Evolutionary conservation across 352 stramenopile species (phyloP).

Genomic region (Phytophthora ohioensis): DNA sequence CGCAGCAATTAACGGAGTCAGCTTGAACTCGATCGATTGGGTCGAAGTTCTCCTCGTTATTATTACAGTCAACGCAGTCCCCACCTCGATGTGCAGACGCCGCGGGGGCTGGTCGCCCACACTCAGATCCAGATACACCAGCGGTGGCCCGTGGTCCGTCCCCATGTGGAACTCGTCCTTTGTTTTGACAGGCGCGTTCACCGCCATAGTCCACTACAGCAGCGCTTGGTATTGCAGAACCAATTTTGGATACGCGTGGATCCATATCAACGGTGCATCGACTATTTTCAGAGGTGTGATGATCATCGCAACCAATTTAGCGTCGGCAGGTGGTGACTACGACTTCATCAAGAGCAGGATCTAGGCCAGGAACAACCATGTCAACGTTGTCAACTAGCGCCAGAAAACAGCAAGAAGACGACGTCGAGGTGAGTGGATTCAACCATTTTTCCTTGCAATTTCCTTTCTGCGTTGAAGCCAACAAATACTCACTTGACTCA

Average conservation of each 20-base stretch:
- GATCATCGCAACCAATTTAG: conserved; percentile 23
- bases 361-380: conserved; percentile 17
- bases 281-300: conserved; percentile 34
- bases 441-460: not conserved
- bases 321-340: not conserved
- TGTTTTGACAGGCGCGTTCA: conserved; percentile 54
- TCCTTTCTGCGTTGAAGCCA: not conserved
- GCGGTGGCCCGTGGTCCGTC: conserved; percentile 40
- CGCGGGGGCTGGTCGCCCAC: conserved; percentile 60
- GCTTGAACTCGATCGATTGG: not conserved
- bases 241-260: not conserved
- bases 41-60: no score
- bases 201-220: conserved; percentile 40
- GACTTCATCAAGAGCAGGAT: conserved; percentile 4
- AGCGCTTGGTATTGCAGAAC: not conserved
- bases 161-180: conserved; percentile 59
- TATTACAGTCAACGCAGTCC: not conserved
- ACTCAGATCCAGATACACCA: conserved; percentile 75
- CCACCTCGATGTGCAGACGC: conserved; percentile 74
- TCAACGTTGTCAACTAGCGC: conserved; percentile 51
- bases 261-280: not conserved
- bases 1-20: not conserved
- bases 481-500: not conserved
- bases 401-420: conserved; percentile 66
- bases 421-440: conserved; percentile 54